Base-by-base conservation (phyloP, 2,329 filamentous ascomycete genomes). In the Botrytis pseudocinerea region DNA sequence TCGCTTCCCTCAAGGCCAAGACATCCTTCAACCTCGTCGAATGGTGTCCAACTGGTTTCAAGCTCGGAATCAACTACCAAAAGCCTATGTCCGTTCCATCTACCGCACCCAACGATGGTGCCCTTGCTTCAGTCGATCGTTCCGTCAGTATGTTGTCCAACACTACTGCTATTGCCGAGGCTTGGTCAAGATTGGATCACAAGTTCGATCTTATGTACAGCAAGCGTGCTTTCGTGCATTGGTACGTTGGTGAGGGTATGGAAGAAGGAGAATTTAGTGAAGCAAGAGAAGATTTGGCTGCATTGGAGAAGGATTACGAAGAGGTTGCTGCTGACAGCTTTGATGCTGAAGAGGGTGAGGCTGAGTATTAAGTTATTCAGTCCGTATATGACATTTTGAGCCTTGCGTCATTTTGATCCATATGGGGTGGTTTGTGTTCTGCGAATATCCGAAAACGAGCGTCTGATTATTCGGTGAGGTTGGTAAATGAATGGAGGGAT, bases 171-270 rank as follows among this genome's bases (percentile, higher is more conserved):
- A 91, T 91, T 75, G 84, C 88, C 65, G 89, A 91, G 80, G 89
- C 89, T 14, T 91, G 89, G 89, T 85, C 85, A 65, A 85, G 88
- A 76, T 85, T 91, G 54, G 88, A 90, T 79, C 88, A 89, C 83
- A 91, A 91, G 80, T 91, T 91, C 81, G 89, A 91, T 79, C 86
- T 91, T 75, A 91, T 91, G 89, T 91, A 91, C 82, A 87, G 86
- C 75, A 91, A 91, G 84, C 87, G 89, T 76, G 89, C 89, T 22
- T 91, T 91, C 79, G 89, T 91, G n/a, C 89, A 91, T 81, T 91
- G 89, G 89, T 91, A 91, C 78, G 89, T 91, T 72, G 89, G 89
- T 76, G 89, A 91, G 81, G 89, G 89, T 81, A 91, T 91, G 89
- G 89, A 91, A 82, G 89, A 91, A 80, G 89, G 89, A 76, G 89